Base-by-base conservation (phyloP, 2,329 filamentous ascomycete genomes). In the Setomelanomma holmii region DNA sequence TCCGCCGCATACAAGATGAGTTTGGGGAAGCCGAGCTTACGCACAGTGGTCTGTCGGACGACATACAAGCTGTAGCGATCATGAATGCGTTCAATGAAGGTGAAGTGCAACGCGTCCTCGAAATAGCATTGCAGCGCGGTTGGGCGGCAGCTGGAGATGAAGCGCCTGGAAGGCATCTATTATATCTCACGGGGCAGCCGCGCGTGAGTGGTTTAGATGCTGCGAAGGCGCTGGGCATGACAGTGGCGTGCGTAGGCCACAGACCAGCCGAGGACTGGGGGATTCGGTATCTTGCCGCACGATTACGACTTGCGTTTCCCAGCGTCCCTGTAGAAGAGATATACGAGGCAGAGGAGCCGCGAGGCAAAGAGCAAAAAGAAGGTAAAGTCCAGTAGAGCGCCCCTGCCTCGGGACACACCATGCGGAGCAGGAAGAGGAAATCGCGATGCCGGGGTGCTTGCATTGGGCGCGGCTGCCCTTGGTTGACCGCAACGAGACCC, bases 11-110 rank as follows among this genome's bases (percentile, higher is more conserved):
- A 36, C 49, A 60, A 36, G 33, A 52, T 8, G 67, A 74, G 38
- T 72, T 70, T 57, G 68, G 66, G 4, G 51, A 52, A 16, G 59
- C 58, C 1, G 72, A 72, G 27, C 41, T 68, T 11, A 54, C 68
- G n/a, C 51, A 61, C 2, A 48, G 57, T 23, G 69, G 66, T 1
- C 46, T 38, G 4, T 63, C 58, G 3, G 63, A 64, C 6, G 65
- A 71, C 30, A 64, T 67, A 22, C 50, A 43, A 16, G 55, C 66
- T 8, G 43, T 74, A 5, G 75, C 75, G 3, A 74, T 76, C 27
- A 77, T 77, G 75, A 77, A 76, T 44, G 75, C 74, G 0, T 77
- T 78, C 43, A 65, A 71, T 40, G 61, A 69, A 5, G 68, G 73
- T 3, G 73, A 75, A 45, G 69, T 78, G 1, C 47, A 66, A 33